Percentiles rank a stretch among this genome's conserved stretches.
Evolutionary conservation across 1,139 yeast species (phyloP).

Genomic region (Diutina rugosa): DNA sequence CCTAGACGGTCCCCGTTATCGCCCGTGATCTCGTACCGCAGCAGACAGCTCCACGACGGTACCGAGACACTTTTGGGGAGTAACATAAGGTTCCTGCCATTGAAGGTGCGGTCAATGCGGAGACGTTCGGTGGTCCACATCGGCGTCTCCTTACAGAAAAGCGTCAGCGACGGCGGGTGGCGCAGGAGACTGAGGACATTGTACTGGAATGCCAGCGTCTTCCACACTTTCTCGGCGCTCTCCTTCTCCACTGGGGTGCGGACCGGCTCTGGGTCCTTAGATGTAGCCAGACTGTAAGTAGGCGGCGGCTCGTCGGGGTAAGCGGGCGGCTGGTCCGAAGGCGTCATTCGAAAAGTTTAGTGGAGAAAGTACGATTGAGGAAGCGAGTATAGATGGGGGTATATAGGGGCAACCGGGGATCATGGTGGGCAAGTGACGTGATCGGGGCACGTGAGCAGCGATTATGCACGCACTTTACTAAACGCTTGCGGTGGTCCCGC

Average conservation of each 20-base stretch:
- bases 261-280: background rate
- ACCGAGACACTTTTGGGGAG: background rate
- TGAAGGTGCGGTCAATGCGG: background rate
- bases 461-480: background rate
- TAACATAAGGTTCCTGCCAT: background rate
- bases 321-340: background rate
- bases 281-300: background rate
- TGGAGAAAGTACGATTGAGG: no score
- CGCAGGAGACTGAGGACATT: background rate
- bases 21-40: background rate
- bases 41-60: background rate
- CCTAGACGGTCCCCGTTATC: background rate
- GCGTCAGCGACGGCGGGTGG: background rate
- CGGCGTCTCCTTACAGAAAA: background rate
- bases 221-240: background rate
- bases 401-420: background rate
- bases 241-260: background rate
- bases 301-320: background rate
- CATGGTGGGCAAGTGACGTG: background rate
- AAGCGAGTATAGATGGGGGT: background rate
- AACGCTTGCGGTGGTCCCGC: no score
- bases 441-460: background rate
- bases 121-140: background rate
- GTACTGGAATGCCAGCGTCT: background rate
- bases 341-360: background rate